Conservation (phyloP, 805 yeast species). For the Yarrowia porcina region DNA sequence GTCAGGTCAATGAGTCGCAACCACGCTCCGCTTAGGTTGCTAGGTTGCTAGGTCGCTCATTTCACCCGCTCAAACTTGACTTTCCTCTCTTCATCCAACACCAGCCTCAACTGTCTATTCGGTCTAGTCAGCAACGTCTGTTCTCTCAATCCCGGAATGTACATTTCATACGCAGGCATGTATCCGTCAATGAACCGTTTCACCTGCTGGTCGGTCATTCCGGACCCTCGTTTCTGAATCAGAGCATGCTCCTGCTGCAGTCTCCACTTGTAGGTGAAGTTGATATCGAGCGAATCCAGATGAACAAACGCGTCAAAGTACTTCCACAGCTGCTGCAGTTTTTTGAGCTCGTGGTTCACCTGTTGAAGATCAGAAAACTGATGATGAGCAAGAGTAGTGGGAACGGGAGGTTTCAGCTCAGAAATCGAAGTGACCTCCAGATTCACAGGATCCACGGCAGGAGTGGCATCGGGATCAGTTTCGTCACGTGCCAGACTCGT, state of each 20-base stretch:
- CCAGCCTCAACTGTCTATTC: conserved; percentile 24
- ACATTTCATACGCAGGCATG: conserved; percentile 79
- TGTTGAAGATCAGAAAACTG: conserved; percentile 35
- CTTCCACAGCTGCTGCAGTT: conserved; percentile 56
- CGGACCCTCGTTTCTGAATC: conserved; percentile 53
- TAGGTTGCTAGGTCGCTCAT: too few relatives aligned
- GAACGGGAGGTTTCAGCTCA: conserved; percentile 28
- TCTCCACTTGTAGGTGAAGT: conserved; percentile 76
- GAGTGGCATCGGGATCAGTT: not conserved
- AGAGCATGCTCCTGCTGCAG: conserved; percentile 65
- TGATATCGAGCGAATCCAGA: conserved; percentile 56
- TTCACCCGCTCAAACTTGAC: conserved; percentile 12
- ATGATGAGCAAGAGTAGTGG: conserved; percentile 35
- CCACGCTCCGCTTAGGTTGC: too few relatives aligned
- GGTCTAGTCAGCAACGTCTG: conserved; percentile 19
- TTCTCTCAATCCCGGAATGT: conserved; percentile 35
- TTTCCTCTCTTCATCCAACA: conserved; percentile 26
- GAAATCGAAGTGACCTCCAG: not conserved
- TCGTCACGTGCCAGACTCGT: conserved; percentile 26
- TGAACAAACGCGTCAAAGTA: conserved; percentile 59
- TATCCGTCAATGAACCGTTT: conserved; percentile 69
- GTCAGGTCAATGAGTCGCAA: too few relatives aligned
- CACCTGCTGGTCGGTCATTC: conserved; percentile 79
- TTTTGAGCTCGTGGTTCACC: conserved; percentile 52
- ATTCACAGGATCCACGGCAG: conserved; percentile 20